These are phyloP conservation scores for Trypanosoma platydactyli DNA, from an alignment of 208 protist genomes.

Conservation along the genomic window DNA sequence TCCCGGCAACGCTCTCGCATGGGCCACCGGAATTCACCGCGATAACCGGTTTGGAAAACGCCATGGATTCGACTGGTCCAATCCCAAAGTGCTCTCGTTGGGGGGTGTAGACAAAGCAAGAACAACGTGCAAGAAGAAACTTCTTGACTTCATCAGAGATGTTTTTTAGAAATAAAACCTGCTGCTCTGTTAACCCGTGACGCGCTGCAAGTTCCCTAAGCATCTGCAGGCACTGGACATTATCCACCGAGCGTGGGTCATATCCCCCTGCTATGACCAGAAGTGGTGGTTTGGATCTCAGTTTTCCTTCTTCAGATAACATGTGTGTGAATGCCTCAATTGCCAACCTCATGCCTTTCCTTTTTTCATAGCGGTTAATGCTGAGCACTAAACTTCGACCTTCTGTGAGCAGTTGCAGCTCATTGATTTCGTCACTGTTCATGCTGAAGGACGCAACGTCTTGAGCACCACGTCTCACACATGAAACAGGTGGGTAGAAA, in stretches of 20 bases:
- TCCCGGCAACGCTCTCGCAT: conserved; percentile 85
- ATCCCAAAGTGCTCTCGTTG: conserved; percentile 96
- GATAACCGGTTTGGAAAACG: conserved; percentile 75
- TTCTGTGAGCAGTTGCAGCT: conserved; percentile 16
- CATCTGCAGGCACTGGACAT: conserved; percentile 78
- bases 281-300: conserved; percentile 25
- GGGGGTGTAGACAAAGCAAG: conserved; percentile 94
- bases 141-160: conserved; percentile 76
- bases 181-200: conserved; percentile 29
- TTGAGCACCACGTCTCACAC: background rate
- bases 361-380: conserved; percentile 98
- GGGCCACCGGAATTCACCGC: conserved; percentile 93
- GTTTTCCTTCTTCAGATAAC: conserved; percentile 12
- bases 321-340: conserved; percentile 73
- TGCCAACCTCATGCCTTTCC: conserved; percentile 96
- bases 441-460: background rate
- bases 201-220: conserved; percentile 50
- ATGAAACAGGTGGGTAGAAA: conserved; percentile 78
- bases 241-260: conserved; percentile 73
- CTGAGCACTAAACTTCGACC: conserved; percentile 86
- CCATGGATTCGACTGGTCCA: conserved; percentile 88
- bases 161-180: conserved; percentile 79
- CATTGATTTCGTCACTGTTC: conserved; percentile 3
- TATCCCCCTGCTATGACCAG: conserved; percentile 91
- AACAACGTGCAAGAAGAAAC: conserved; percentile 68